Conservation (phyloP, 805 yeast genomes). For the Candida ovalis region DNA sequence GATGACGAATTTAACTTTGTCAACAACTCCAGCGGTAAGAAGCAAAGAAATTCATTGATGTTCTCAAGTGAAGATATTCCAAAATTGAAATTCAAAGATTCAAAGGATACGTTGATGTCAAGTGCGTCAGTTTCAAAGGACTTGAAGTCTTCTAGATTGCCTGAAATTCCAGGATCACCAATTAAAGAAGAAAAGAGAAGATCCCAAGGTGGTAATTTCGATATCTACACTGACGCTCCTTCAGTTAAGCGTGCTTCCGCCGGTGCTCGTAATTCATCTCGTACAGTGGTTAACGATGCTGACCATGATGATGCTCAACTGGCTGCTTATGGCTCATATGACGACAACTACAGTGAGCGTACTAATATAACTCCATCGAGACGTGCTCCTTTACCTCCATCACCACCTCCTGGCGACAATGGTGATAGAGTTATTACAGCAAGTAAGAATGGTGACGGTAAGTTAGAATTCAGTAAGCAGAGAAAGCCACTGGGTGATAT, state of each 20-base stretch:
- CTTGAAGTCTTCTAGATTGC: slow-evolving; percentile 40
- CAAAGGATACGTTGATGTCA: slow-evolving; percentile 42
- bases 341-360: neutral
- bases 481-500: slow-evolving; percentile 26
- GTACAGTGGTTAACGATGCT: neutral
- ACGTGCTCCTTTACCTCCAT: slow-evolving; percentile 9
- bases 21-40: slow-evolving; percentile 21
- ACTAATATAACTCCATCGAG: slow-evolving; percentile 1
- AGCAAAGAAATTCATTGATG: slow-evolving; percentile 30
- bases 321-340: slow-evolving; percentile 1
- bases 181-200: slow-evolving; percentile 27
- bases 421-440: slow-evolving; percentile 9
- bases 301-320: neutral
- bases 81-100: slow-evolving; percentile 22
- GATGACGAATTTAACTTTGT: slow-evolving; percentile 31
- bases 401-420: neutral
- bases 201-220: slow-evolving; percentile 20
- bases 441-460: slow-evolving; percentile 9
- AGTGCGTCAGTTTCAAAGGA: slow-evolving; percentile 28
- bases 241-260: slow-evolving; percentile 4
- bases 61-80: slow-evolving; percentile 18
- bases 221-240: slow-evolving; percentile 20
- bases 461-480: slow-evolving; percentile 16
- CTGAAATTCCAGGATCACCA: slow-evolving; percentile 41
- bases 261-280: slow-evolving; percentile 4